Percentiles rank a stretch among this genome's conserved stretches.
These are phyloP conservation scores for Plectranthus barbatus DNA, from an alignment of 257 asterid genomes.

Conservation along the genomic window DNA sequence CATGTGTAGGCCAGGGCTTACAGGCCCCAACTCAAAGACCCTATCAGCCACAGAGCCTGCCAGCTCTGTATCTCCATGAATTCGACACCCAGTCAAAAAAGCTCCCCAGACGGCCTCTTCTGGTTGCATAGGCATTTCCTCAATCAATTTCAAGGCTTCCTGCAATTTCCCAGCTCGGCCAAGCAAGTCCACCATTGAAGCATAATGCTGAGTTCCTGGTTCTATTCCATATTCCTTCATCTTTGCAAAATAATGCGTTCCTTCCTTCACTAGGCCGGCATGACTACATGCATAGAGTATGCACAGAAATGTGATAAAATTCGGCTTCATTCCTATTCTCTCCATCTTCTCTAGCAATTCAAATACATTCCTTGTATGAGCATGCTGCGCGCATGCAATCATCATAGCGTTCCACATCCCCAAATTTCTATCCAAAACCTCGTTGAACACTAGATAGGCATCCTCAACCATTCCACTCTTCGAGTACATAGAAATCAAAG, in stretches of 20 bases:
- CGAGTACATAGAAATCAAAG: slow-evolving; percentile 70
- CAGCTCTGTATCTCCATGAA: slow-evolving; percentile 52
- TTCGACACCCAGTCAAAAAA: slow-evolving; percentile 67
- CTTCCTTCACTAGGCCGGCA: slow-evolving; percentile 57
- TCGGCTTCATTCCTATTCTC: slow-evolving; percentile 40
- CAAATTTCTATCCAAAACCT: slow-evolving; percentile 40
- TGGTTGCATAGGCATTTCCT: slow-evolving; percentile 78
- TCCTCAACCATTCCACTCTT: slow-evolving; percentile 59
- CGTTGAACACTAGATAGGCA: slow-evolving; percentile 54
- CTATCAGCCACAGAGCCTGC: slow-evolving; percentile 71
- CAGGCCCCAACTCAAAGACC: slow-evolving; percentile 50
- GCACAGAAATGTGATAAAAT: slow-evolving; percentile 55
- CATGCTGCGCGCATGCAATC: slow-evolving; percentile 73
- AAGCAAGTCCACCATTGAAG: slow-evolving; percentile 77
- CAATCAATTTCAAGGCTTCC: slow-evolving; percentile 51
- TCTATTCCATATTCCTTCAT: slow-evolving; percentile 56
- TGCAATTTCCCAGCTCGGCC: slow-evolving; percentile 73
- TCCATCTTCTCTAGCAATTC: slow-evolving; percentile 48
- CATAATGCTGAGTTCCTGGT: slow-evolving; percentile 69
- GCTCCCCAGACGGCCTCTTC: slow-evolving; percentile 87
- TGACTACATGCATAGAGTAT: slow-evolving; percentile 77
- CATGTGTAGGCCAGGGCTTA: slow-evolving; percentile 61
- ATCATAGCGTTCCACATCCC: slow-evolving; percentile 77
- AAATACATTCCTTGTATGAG: slow-evolving; percentile 41
- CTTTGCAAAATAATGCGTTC: slow-evolving; percentile 42